These are phyloP conservation scores for Euphorbia peplus DNA, from an alignment of 345 rosid species.

Conservation along the genomic window DNA sequence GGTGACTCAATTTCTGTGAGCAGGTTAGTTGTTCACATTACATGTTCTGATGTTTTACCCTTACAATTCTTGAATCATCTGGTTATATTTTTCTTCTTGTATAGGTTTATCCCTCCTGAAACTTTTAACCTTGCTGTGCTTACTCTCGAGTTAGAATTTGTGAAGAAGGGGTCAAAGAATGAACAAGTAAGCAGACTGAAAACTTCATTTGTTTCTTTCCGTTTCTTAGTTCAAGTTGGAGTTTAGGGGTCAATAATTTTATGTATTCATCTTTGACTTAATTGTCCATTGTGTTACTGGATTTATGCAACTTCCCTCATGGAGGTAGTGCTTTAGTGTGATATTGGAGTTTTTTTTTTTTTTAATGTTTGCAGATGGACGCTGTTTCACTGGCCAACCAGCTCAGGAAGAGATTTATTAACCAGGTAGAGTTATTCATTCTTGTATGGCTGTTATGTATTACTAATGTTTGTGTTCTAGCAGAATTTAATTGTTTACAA, in stretches of 20 bases:
- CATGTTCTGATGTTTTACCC: background rate
- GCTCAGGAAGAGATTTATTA: constrained; percentile 65
- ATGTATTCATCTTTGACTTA: background rate
- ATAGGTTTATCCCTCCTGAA: constrained; percentile 81
- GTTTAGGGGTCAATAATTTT: constrained; percentile 8
- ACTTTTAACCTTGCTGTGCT: constrained; percentile 70
- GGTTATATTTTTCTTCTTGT: constrained; percentile 3
- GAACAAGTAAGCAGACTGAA: constrained; percentile 53
- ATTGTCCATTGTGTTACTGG: background rate
- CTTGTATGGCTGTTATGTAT: background rate
- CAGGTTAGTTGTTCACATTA: constrained; percentile 43
- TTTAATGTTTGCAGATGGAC: constrained; percentile 56
- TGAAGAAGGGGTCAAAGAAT: constrained; percentile 80
- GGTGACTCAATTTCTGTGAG: constrained; percentile 62
- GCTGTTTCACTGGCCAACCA: constrained; percentile 77
- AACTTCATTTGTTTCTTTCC: background rate
- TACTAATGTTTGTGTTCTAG: background rate
- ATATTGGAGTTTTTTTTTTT: background rate
- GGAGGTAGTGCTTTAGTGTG: background rate
- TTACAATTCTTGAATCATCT: background rate
- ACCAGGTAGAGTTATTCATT: constrained; percentile 52
- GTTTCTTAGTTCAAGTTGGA: background rate
- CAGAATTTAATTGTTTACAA: background rate
- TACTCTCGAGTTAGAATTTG: constrained; percentile 83
- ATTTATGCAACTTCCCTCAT: constrained; percentile 6